Evolutionary conservation across 331 rosid genomes (phyloP).

Genomic region (Malus hybrid): DNA sequence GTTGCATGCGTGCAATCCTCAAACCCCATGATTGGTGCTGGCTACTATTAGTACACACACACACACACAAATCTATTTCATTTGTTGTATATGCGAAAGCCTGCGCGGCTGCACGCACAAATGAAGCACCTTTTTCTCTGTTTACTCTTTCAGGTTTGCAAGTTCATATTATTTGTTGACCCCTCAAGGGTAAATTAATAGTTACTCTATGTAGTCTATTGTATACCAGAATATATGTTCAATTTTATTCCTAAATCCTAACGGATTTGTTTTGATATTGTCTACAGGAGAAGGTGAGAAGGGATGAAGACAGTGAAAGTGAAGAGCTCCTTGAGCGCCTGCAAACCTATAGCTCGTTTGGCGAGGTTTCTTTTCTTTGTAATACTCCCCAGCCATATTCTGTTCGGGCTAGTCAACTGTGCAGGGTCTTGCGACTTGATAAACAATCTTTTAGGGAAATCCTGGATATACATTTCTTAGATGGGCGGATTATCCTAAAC

Average conservation of each 20-base stretch:
- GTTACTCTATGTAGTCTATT: neutral
- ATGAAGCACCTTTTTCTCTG: neutral
- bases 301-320: conserved; percentile 23
- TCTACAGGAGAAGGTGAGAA: conserved; percentile 32
- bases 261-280: neutral
- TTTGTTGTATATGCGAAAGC: neutral
- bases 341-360: conserved; percentile 33
- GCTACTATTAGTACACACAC: neutral
- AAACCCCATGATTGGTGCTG: neutral
- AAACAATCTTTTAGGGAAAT: conserved; percentile 46
- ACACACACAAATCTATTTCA: neutral
- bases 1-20: neutral
- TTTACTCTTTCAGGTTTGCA: neutral
- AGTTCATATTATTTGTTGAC: neutral
- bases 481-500: conserved; percentile 47
- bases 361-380: conserved; percentile 65
- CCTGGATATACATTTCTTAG: conserved; percentile 39
- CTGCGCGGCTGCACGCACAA: neutral
- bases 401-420: conserved; percentile 38
- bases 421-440: conserved; percentile 55
- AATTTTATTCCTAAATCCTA: conserved; percentile 1
- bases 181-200: neutral
- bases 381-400: conserved; percentile 40
- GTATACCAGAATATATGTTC: neutral
- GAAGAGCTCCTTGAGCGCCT: conserved; percentile 19